These are phyloP conservation scores for Tilletiaria anomala DNA, from an alignment of 1,284 basidiomycete species.

Conservation along the genomic window DNA sequence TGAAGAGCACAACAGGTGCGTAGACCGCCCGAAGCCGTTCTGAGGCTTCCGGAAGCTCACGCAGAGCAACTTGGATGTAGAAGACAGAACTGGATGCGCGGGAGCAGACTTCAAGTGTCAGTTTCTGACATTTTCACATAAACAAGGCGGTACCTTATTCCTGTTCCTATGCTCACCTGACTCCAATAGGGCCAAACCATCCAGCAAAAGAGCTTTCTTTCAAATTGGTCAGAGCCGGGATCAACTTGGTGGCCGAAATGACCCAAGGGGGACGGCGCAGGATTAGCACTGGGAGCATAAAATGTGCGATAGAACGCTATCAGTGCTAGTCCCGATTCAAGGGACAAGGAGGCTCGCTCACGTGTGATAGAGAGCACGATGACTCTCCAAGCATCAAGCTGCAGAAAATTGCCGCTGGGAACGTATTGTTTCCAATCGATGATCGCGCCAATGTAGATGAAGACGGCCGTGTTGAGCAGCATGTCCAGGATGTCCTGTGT, in stretches of 20 bases:
- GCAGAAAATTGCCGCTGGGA: too few species aligned
- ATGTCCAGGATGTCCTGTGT: slow-evolving; percentile 48
- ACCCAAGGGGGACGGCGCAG: slow-evolving; percentile 34
- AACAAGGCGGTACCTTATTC: too few species aligned
- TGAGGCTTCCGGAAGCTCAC: slow-evolving; percentile 40
- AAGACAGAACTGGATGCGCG: slow-evolving; percentile 44
- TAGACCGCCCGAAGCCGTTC: slow-evolving; percentile 41
- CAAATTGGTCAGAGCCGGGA: slow-evolving; percentile 24
- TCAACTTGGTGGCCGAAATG: slow-evolving; percentile 18
- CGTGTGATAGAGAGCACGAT: slow-evolving; percentile 23
- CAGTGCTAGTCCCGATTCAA: background rate
- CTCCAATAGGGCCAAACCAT: slow-evolving; percentile 36
- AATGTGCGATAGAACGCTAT: slow-evolving; percentile 2
- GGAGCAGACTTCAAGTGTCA: too few species aligned
- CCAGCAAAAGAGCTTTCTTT: slow-evolving; percentile 31
- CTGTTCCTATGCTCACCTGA: too few species aligned
- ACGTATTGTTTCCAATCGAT: slow-evolving; percentile 34
- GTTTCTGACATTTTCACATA: too few species aligned
- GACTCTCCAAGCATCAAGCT: slow-evolving; percentile 29
- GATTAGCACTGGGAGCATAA: slow-evolving; percentile 12
- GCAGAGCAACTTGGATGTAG: slow-evolving; percentile 45
- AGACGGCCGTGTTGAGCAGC: slow-evolving; percentile 43
- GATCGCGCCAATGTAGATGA: slow-evolving; percentile 42
- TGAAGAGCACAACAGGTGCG: slow-evolving; percentile 45
- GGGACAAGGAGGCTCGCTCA: too few species aligned